Evolutionary conservation across 768 basidiomycete genomes (phyloP), one percentile per base, ranked within the genome.

Genomic region (Porphyrellus cyaneotinctus): DNA sequence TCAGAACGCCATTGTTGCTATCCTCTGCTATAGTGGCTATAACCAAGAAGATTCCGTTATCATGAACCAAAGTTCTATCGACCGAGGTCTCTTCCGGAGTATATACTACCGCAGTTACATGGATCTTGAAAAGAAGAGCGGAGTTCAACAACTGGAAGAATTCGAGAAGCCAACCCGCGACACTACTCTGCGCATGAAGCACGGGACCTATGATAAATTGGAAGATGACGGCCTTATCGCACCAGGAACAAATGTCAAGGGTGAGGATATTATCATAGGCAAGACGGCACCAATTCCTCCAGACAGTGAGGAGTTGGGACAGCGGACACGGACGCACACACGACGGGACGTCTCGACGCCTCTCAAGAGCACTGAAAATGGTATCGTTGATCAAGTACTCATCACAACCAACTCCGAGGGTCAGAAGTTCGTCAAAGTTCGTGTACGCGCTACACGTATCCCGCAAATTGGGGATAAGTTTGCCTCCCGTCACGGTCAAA

Each of bases 11-110:
- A 91, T 97, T 57, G 95, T 99, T 52, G 95, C 95, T 13, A 98
- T 99, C 64, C 76, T 98, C 50, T 97, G 95, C 66, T 99, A 99
- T 74, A 97, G 94, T 62, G 95, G 95, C 43, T 99, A 99, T 74
- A 99, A 99, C 70, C 97, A 99, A 73, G 97, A 98, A 82, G 97
- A 99, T 80, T 99, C 97, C 57, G 97, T 99, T 73, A 98, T 99
- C 74, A 97, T 99, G 95, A 98, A 98, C 69, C 97, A 99, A 73
- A 93, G 90, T 61, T 95, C 97, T 24, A 90, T 99, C 60, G 95
- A 99, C 66, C 90, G 97, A 53, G 95, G 97, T 53, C 79, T 99
- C 28, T 99, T 99, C 87, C 84, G 95, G 33, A 95, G 93, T 76
- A 90, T 99, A 63, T 99, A 98, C 71, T 98, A 97, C 69, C 84